These are phyloP conservation scores for Cenchrus purpureus DNA, from an alignment of 176 grass and related monocot species.

Conservation along the genomic window DNA sequence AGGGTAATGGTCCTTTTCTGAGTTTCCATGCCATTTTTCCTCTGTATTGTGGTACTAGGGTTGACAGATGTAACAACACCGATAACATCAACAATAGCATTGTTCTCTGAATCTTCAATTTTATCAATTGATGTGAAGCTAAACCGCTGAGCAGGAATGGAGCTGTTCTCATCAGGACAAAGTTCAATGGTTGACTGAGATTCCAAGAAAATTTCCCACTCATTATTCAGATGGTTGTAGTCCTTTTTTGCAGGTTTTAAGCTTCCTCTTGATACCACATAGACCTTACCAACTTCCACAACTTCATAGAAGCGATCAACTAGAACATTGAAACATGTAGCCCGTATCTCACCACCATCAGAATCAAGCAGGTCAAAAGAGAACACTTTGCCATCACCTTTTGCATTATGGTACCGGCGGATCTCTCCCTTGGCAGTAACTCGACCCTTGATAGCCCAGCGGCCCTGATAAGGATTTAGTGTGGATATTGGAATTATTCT, in stretches of 20 bases:
- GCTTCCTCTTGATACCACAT: conserved; percentile 84
- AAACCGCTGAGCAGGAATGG: conserved; percentile 84
- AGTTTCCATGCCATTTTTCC: conserved; percentile 96
- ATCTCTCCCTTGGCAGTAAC: conserved; percentile 91
- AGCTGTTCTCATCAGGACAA: conserved; percentile 76
- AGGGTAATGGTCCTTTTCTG: conserved; percentile 75
- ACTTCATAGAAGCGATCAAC: conserved; percentile 87
- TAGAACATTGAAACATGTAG: conserved; percentile 78
- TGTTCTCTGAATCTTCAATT: conserved; percentile 80
- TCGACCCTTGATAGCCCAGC: conserved; percentile 93
- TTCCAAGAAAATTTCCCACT: conserved; percentile 96
- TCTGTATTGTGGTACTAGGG: conserved; percentile 72
- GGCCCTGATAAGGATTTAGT: conserved; percentile 93
- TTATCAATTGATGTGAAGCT: conserved; percentile 76
- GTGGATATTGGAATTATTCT: conserved; percentile 78
- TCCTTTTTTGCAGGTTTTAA: conserved; percentile 83
- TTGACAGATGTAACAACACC: conserved; percentile 84
- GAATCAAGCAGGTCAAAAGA: conserved; percentile 95
- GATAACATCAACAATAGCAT: conserved; percentile 77
- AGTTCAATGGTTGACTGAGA: conserved; percentile 71
- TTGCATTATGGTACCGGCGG: conserved; percentile 89
- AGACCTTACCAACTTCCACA: conserved; percentile 93
- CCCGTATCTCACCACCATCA: conserved; percentile 88
- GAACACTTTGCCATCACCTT: conserved; percentile 96
- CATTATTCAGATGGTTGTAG: conserved; percentile 90